These are phyloP conservation scores for Hordeum marinum DNA, from an alignment of 176 grass and related monocot genomes.

Conservation along the genomic window DNA sequence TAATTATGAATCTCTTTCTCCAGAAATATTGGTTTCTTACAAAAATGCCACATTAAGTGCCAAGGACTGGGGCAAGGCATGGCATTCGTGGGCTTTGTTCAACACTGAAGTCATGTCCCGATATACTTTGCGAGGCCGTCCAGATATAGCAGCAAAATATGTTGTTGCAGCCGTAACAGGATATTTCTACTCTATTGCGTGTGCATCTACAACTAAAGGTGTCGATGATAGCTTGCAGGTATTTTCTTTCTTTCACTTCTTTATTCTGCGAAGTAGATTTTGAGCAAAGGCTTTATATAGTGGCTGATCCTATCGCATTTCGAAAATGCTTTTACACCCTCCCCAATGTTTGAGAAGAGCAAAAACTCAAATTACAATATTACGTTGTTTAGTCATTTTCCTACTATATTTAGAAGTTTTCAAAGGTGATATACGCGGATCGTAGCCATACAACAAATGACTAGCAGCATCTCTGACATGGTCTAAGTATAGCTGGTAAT, in stretches of 20 bases:
- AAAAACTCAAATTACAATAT: background rate
- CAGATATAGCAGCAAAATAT: constrained; percentile 79
- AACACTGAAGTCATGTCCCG: constrained; percentile 98
- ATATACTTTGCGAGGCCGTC: constrained; percentile 65
- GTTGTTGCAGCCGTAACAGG: constrained; percentile 93
- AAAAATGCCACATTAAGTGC: constrained; percentile 85
- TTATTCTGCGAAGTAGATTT: background rate
- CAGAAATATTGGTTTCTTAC: constrained; percentile 84
- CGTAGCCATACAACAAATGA: background rate
- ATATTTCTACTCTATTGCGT: constrained; percentile 97
- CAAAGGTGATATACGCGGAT: background rate
- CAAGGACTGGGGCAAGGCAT: constrained; percentile 93
- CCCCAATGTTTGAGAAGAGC: background rate
- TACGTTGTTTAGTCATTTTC: background rate
- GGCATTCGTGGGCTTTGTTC: constrained; percentile 96
- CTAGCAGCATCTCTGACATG: background rate
- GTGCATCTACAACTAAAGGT: constrained; percentile 87
- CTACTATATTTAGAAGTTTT: background rate
- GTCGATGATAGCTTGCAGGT: constrained; percentile 98
- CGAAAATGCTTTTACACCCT: background rate
- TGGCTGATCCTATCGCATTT: background rate
- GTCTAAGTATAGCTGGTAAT: background rate
- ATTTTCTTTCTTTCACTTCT: background rate
- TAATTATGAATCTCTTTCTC: background rate
- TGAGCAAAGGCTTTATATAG: background rate